A percentile compares a stretch with the other conserved stretches of the same genome.
These are phyloP conservation scores for Colletotrichum sp. DNA, from an alignment of 2,329 filamentous ascomycete genomes.

Conservation along the genomic window DNA sequence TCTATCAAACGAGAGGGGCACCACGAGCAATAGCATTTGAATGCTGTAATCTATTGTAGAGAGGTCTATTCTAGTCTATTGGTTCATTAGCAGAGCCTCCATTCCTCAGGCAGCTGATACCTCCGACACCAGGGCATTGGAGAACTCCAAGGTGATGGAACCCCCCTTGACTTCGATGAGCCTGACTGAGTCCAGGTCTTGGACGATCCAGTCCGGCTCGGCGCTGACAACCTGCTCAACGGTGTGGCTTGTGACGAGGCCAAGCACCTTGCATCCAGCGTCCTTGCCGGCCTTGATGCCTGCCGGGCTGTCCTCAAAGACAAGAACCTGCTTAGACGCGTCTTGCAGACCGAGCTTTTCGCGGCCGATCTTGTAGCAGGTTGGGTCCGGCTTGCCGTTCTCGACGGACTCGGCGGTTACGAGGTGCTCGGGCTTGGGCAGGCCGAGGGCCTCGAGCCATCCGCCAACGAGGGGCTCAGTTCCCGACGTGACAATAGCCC, in stretches of 20 bases:
- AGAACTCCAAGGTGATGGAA: slow-evolving; percentile 71
- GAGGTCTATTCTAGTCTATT: slow-evolving; percentile 16
- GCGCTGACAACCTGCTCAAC: slow-evolving; percentile 74
- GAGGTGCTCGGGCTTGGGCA: slow-evolving; percentile 70
- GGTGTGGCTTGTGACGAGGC: slow-evolving; percentile 84
- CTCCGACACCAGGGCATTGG: slow-evolving; percentile 54
- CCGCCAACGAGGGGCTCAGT: slow-evolving; percentile 71
- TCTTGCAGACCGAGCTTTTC: slow-evolving; percentile 61
- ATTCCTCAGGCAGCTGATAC: slow-evolving; percentile 10
- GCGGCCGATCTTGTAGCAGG: slow-evolving; percentile 74
- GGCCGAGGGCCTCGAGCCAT: slow-evolving; percentile 72
- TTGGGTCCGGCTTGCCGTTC: slow-evolving; percentile 78
- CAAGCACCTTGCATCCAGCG: slow-evolving; percentile 84
- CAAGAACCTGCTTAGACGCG: slow-evolving; percentile 63
- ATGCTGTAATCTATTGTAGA: not conserved
- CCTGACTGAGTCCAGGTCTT: slow-evolving; percentile 76
- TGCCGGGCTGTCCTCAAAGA: slow-evolving; percentile 88
- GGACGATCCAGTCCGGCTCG: slow-evolving; percentile 87
- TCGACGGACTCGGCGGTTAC: slow-evolving; percentile 79
- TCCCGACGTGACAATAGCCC: slow-evolving; percentile 87
- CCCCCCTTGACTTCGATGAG: slow-evolving; percentile 63
- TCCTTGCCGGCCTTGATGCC: slow-evolving; percentile 84
- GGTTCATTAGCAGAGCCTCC: slow-evolving; percentile 18
- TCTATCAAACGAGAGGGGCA: not conserved
- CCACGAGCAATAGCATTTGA: not conserved